Evolutionary conservation across 208 protist species (phyloP).

Genomic region (Leishmania tropica): DNA sequence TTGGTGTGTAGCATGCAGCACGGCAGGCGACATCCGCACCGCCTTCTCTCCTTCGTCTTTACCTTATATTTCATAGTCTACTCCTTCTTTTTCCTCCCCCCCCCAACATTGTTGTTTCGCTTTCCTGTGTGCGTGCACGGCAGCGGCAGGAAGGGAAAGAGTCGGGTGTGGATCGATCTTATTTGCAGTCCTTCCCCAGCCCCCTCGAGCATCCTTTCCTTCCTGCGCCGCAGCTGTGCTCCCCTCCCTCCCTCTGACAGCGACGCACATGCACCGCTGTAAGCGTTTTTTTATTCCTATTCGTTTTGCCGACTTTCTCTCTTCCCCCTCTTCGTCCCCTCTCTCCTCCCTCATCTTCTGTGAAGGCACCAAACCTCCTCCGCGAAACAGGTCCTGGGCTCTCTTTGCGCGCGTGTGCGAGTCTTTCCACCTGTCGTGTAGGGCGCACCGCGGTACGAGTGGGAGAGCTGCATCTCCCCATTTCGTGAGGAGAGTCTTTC

Average conservation of each 20-base stretch:
- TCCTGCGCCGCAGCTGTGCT: neutral
- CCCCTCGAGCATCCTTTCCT: neutral
- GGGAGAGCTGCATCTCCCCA: neutral
- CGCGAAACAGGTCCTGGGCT: neutral
- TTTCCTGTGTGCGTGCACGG: neutral
- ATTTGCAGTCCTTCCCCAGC: neutral
- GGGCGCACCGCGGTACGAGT: neutral
- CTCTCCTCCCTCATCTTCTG: neutral
- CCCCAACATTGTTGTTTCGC: neutral
- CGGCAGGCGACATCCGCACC: neutral
- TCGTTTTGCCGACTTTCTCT: neutral
- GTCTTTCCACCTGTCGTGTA: neutral
- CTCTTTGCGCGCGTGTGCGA: neutral
- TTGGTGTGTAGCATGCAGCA: no score
- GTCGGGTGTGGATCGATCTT: neutral
- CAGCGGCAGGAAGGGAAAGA: neutral
- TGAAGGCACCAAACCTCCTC: neutral
- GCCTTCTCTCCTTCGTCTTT: neutral
- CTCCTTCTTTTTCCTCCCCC: neutral
- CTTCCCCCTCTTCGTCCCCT: no score
- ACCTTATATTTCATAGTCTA: neutral
- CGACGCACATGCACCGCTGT: neutral
- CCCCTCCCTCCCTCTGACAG: neutral
- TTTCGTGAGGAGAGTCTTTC: neutral
- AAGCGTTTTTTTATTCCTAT: neutral